Base-by-base conservation (phyloP, 116 monocot genomes). In the Zostera marina region DNA sequence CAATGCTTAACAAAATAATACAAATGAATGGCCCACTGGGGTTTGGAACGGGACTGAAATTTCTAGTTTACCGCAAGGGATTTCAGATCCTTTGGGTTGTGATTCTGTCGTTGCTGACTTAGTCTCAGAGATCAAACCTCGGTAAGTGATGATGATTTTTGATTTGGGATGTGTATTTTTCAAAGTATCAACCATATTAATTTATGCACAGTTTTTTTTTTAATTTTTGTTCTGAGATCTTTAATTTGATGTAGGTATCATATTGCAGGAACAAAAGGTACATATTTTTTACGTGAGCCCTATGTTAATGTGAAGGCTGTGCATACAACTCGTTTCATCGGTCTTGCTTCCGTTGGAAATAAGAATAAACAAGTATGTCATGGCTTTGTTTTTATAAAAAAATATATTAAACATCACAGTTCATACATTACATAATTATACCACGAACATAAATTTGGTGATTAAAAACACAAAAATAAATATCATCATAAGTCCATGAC, bases 1-100 rank as follows among this genome's bases (percentile, higher is more conserved):
- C 32, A 0, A 68, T 61, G 42, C 32, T 52, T 64, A 42, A 44
- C 44, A 16, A 44, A 9, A 22, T 47, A 26, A 14, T 63, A 94
- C 96, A 82, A 96, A 96, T 68, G 96, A 88, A 72, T 96, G 96
- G 96, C 96, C 96, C 5, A 59, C 45, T 67, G 96, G 85, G 9
- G 71, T 96, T 25, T 61, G 66, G n/a, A 74, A 74, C 53, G 67
- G 66, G 47, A 77, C 74, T 48, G 72, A 88, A 57, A 75, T 64
- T 52, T 69, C 80, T 9, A 55, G 80, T 47, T 72, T 80, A 22
- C 66, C 79, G 0, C 15, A 57, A 44, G 71, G 40, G 52, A 61
- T 85, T 17, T 49, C 47, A 24, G 96, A 85, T 62, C 63, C 74
- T 58, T 67, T 64, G 1, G 85, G 82, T 11, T 71, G 56, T 71